Percentiles rank a stretch among this genome's conserved stretches.
These are phyloP conservation scores for Penicillium sp. DNA, from an alignment of 2,329 filamentous ascomycete species.

Conservation along the genomic window DNA sequence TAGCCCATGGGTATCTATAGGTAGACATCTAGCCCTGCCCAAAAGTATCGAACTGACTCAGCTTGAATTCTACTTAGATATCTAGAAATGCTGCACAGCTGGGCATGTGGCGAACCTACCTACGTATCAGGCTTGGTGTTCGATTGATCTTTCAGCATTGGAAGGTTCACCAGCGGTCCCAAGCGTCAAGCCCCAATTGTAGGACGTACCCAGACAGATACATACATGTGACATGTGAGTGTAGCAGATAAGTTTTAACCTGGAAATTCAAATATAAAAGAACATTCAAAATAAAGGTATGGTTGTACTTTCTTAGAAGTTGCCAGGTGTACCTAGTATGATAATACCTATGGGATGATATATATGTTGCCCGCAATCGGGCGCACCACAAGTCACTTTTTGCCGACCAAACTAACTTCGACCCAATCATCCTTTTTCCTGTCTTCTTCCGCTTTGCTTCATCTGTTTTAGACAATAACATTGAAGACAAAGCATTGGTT, in stretches of 20 bases:
- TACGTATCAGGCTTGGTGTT: too few species aligned
- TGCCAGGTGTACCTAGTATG: neutral
- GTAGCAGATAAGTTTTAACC: neutral
- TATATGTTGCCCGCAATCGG: constrained; percentile 4
- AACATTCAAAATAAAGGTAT: neutral
- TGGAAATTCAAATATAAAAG: too few species aligned
- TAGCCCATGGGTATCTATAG: neutral
- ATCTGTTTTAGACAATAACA: neutral
- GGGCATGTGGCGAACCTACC: too few species aligned
- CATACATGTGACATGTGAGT: too few species aligned
- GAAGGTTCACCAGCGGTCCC: too few species aligned
- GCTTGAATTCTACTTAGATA: too few species aligned
- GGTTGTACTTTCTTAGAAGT: neutral
- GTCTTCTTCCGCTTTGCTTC: neutral
- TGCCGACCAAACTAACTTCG: constrained; percentile 11
- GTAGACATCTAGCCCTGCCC: neutral
- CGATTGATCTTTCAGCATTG: too few species aligned
- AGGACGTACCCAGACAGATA: too few species aligned
- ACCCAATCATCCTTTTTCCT: constrained; percentile 11
- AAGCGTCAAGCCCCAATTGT: too few species aligned
- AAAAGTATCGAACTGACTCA: neutral
- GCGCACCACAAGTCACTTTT: constrained; percentile 14
- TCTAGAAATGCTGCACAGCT: too few species aligned
- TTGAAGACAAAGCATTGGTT: neutral
- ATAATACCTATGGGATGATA: neutral